Percentiles rank a stretch among this genome's conserved stretches.
These are phyloP conservation scores for Scedosporium aurantiacum DNA, from an alignment of 2,329 filamentous ascomycete genomes.

Conservation along the genomic window DNA sequence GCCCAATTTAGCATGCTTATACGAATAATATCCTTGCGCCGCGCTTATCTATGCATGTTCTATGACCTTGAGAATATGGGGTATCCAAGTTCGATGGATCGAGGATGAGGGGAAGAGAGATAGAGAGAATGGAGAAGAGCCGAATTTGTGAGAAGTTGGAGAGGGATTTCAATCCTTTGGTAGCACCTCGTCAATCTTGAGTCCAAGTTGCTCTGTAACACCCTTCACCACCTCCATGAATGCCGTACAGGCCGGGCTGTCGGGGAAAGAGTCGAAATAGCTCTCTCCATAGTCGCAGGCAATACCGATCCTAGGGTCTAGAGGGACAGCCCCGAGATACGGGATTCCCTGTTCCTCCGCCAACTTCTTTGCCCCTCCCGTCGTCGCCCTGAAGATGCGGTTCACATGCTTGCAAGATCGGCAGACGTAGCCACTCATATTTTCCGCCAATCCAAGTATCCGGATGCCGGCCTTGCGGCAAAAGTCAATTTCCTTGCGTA, in stretches of 20 bases:
- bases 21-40: conserved; percentile 8
- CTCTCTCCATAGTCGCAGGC: conserved; percentile 96
- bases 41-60: neutral
- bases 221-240: conserved; percentile 69
- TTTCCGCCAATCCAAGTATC: conserved; percentile 85
- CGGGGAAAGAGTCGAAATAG: conserved; percentile 87
- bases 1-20: conserved; percentile 10
- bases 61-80: neutral
- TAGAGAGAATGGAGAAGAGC: neutral
- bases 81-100: neutral
- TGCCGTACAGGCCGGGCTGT: conserved; percentile 80
- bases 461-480: conserved; percentile 87
- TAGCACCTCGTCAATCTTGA: conserved; percentile 41
- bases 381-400: conserved; percentile 85
- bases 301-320: conserved; percentile 92
- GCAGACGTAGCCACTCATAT: conserved; percentile 96
- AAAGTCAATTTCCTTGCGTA: conserved; percentile 95
- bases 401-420: conserved; percentile 74
- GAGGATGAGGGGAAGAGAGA: neutral
- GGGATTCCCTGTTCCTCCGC: conserved; percentile 80
- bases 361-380: conserved; percentile 70
- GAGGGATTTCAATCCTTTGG: neutral
- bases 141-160: neutral
- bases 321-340: conserved; percentile 78
- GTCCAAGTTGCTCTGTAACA: conserved; percentile 54